These are phyloP conservation scores for Diplosphaera chodatii DNA, from an alignment of 139 green algal species.

Conservation along the genomic window DNA sequence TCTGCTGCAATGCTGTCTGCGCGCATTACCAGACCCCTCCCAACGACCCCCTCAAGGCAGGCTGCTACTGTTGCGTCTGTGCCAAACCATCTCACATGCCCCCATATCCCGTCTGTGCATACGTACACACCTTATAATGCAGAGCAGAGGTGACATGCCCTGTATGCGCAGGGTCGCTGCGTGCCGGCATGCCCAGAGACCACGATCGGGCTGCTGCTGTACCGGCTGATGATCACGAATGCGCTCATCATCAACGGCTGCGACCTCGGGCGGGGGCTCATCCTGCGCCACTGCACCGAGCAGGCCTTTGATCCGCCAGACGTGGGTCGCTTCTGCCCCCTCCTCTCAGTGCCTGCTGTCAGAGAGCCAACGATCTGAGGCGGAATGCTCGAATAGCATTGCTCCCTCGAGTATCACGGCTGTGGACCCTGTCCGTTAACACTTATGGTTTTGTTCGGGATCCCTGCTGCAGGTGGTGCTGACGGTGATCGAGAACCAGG, in stretches of 20 bases:
- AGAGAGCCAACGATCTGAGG: too few relatives aligned
- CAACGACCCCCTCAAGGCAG: constrained; percentile 1
- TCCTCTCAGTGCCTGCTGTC: too few relatives aligned
- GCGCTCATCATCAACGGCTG: constrained; percentile 18
- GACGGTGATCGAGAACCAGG: constrained; percentile 19
- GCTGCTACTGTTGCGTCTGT: too few relatives aligned
- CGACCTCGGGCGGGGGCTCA: constrained; percentile 7
- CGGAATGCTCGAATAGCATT: too few relatives aligned
- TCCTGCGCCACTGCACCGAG: constrained; percentile 2
- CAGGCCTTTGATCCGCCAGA: not conserved
- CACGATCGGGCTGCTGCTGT: constrained; percentile 30
- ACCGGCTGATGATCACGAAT: constrained; percentile 31
- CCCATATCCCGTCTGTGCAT: not conserved
- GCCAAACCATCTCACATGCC: too few relatives aligned
- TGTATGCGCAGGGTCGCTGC: constrained; percentile 18
- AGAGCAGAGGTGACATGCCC: not conserved
- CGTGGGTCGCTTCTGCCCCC: too few relatives aligned
- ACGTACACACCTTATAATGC: not conserved
- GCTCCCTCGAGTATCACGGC: too few relatives aligned
- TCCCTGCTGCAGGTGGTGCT: constrained; percentile 6
- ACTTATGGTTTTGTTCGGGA: too few relatives aligned
- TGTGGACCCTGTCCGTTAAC: too few relatives aligned
- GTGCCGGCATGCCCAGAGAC: constrained; percentile 29
- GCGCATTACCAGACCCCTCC: not conserved
- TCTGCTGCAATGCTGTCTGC: constrained; percentile 16